Evolutionary conservation across 2,329 filamentous ascomycete species (phyloP), one percentile per base, ranked within the genome.

Genomic region (Trichoderma lentiforme): DNA sequence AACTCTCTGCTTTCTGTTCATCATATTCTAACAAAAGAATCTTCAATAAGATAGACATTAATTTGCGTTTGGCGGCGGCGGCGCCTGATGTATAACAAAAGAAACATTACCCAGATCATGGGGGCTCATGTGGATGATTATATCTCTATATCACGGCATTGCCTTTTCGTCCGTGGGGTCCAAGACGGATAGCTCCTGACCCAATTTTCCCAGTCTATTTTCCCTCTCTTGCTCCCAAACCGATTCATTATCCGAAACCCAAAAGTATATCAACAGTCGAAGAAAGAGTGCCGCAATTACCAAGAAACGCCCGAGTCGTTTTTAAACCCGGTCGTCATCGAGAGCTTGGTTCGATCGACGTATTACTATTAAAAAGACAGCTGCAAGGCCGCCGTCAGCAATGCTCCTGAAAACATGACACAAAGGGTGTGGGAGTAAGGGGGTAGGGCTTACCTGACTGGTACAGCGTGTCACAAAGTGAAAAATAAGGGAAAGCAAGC

Each of bases 91-190:
- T 62, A 30, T 47, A 67, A 71, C 69, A 57, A 71, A 56, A 43
- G 56, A 66, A 73, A 66, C 65, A 73, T 65, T 61, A 73, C 62
- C 68, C 61, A 65, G 51, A 56, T 73, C 56, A 56, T 66, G 60
- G 68, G 71, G 61, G 71, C 53, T 73, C 71, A 73, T 73, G 71
- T 73, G 71, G 47, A 73, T 73, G 71, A 73, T 60, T 53, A 61
- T 43, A 65, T 73, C 66, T 72, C 64, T 67, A 72, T 72, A 34
- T 58, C 71, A 58, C 68, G 60, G 43, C 66, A 47, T 70, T 61
- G 56, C 58, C 62, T 56, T 64, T 64, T 72, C 70, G 70, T 71
- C 62, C 63, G 63, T 65, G 66, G 51, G 69, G 43, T 72, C 30
- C 60, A 61, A 26, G 43, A 72, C 58, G 70, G 70, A 72, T 62